Base-by-base conservation (phyloP, 805 yeast genomes). In the Monosporozyma aquatica region DNA sequence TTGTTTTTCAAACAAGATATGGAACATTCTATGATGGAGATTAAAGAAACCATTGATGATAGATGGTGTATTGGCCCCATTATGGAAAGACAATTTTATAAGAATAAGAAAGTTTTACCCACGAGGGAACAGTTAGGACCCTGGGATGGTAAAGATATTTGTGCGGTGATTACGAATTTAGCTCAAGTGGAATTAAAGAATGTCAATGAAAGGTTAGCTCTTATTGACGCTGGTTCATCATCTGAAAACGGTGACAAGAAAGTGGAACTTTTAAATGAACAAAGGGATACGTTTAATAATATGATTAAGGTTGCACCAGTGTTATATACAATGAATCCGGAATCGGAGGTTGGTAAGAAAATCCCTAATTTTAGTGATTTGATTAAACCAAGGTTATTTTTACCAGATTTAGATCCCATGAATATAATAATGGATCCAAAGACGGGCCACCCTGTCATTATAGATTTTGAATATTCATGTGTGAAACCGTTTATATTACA, bases 41-140 rank as follows among this genome's bases (percentile, higher is more conserved):
- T 37, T 18, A 22, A 24, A 17, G 48, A 45, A 11, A 26, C 35
- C 6, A 44, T 44, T 41, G 50, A 48, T 28, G 40, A 36, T 8
- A 76, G 95, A 66, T 89, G 95, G 94, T 73, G 81, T 58, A 78
- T 90, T 51, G 97, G 98, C 6, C 92, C 95, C n/a, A 75, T 85
- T 20, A 78, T 77, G 24, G 97, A 90, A 62, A 74, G 82, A 50
- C 15, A 25, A 4, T 28, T 15, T n/a, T 25, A 32, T 10, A 20
- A 20, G 6, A 23, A 35, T 6, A 24, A 37, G 14, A 13, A 20
- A 5, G 15, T 28, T 7, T 6, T 4, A 17, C 11, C 15, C 6
- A 13, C 18, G 2, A 15, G 10, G n/a, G 36, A 38, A 14, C 68
- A 63, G 40, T 66, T 76, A 42, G 97, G 97, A 1, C 97, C 97